These are phyloP conservation scores for Debaryomyces maramus DNA, from an alignment of 805 yeast species.

Conservation along the genomic window DNA sequence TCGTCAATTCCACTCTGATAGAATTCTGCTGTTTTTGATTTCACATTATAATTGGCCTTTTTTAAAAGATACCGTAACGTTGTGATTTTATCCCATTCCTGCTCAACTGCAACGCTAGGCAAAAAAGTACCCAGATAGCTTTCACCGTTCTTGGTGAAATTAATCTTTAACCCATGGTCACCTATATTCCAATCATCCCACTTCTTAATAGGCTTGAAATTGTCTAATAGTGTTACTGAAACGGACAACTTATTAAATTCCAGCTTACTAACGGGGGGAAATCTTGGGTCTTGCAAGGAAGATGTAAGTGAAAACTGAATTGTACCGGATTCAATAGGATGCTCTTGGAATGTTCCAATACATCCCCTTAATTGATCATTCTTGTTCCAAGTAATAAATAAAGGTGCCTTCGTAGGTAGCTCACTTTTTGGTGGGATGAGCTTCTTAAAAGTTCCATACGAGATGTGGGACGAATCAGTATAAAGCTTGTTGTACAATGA, in stretches of 20 bases:
- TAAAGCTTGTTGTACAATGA: slow-evolving; percentile 23
- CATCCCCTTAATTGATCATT: slow-evolving; percentile 71
- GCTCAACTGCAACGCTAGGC: slow-evolving; percentile 89
- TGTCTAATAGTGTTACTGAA: slow-evolving; percentile 63
- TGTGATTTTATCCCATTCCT: slow-evolving; percentile 72
- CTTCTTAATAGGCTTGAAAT: slow-evolving; percentile 53
- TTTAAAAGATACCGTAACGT: slow-evolving; percentile 69
- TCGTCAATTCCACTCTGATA: slow-evolving; percentile 28
- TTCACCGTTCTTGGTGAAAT: slow-evolving; percentile 42
- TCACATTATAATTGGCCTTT: slow-evolving; percentile 59
- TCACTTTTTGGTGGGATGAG: slow-evolving; percentile 7
- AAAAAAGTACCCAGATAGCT: slow-evolving; percentile 74
- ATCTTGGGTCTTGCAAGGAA: slow-evolving; percentile 79
- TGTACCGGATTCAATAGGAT: slow-evolving; percentile 58
- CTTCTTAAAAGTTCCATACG: slow-evolving; percentile 11
- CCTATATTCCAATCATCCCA: slow-evolving; percentile 81
- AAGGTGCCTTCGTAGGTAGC: slow-evolving; percentile 45
- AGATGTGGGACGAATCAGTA: slow-evolving; percentile 11
- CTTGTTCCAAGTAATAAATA: slow-evolving; percentile 88
- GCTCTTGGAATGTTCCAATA: slow-evolving; percentile 79
- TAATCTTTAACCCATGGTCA: slow-evolving; percentile 71
- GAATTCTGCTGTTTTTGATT: slow-evolving; percentile 19
- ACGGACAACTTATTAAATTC: slow-evolving; percentile 58
- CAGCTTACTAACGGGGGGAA: slow-evolving; percentile 54
- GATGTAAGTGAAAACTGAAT: slow-evolving; percentile 55